Percentiles rank a stretch among this genome's conserved stretches.
phyloP scores from a whole-genome alignment of 345 rosid species.

The Laguncularia racemosa region DNA sequence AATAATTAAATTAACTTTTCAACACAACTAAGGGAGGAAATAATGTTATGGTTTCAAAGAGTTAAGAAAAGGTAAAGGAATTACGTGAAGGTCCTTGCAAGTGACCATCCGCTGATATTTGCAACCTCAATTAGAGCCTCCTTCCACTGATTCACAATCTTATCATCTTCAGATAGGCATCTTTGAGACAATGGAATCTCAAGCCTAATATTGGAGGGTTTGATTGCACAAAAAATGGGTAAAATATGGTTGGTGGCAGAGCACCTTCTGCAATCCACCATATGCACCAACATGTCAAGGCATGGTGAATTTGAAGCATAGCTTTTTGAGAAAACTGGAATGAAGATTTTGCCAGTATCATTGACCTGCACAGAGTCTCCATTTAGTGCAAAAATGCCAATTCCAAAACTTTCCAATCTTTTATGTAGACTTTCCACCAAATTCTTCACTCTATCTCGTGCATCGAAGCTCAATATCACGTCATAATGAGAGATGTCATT shows the following conservation, averaged over 20 bases:
- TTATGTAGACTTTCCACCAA: too few relatives aligned
- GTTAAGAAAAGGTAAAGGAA: neutral
- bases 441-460: too few relatives aligned
- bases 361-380: too few relatives aligned
- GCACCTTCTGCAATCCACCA: conserved; percentile 1
- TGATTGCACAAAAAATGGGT: conserved; percentile 6
- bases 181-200: neutral
- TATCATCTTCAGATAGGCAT: neutral
- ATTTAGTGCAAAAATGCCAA: too few relatives aligned
- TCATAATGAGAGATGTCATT: too few relatives aligned
- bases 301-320: conserved; percentile 9
- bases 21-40: too few relatives aligned
- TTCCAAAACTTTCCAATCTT: too few relatives aligned
- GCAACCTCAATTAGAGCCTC: conserved; percentile 6
- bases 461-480: too few relatives aligned
- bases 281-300: conserved; percentile 5
- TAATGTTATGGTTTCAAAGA: neutral
- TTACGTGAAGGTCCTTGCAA: neutral
- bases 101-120: conserved; percentile 3
- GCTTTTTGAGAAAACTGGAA: conserved; percentile 2
- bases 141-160: conserved; percentile 3
- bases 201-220: conserved; percentile 4
- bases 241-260: neutral
- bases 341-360: neutral
- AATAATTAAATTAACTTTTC: too few relatives aligned